These are phyloP conservation scores for Tilletia setariae DNA, from an alignment of 1,284 basidiomycete species.

Conservation along the genomic window DNA sequence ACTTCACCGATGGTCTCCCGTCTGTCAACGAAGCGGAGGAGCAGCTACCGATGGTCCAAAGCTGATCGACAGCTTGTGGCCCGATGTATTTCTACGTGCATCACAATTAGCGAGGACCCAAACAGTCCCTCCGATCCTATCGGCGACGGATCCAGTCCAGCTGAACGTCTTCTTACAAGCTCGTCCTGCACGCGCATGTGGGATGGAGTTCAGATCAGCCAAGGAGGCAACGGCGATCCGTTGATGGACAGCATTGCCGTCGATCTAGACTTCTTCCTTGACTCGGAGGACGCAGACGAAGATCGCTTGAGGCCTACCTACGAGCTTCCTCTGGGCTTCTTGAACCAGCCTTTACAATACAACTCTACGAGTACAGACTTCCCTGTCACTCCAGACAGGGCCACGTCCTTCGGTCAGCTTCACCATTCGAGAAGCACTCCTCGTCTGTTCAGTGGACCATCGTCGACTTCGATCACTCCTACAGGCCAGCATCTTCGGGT, in stretches of 20 bases:
- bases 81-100: not conserved
- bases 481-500: no score
- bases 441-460: not conserved
- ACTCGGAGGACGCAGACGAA: conserved; percentile 14
- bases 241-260: not conserved
- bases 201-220: not conserved
- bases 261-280: conserved; percentile 6
- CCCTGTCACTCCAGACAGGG: not conserved
- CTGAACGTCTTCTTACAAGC: not conserved
- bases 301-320: conserved; percentile 10
- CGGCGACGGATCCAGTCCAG: not conserved
- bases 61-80: not conserved
- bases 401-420: not conserved
- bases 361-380: not conserved
- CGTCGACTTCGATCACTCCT: no score
- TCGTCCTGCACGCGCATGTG: conserved; percentile 1
- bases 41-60: conserved; percentile 9
- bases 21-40: not conserved
- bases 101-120: not conserved
- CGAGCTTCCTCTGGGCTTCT: conserved; percentile 9
- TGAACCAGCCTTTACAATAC: not conserved
- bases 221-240: not conserved
- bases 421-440: conserved; percentile 10
- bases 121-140: not conserved
- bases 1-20: not conserved